Conservation (phyloP, 108 stramenopile species). For the Pseudonitzschia delicatissima region DNA sequence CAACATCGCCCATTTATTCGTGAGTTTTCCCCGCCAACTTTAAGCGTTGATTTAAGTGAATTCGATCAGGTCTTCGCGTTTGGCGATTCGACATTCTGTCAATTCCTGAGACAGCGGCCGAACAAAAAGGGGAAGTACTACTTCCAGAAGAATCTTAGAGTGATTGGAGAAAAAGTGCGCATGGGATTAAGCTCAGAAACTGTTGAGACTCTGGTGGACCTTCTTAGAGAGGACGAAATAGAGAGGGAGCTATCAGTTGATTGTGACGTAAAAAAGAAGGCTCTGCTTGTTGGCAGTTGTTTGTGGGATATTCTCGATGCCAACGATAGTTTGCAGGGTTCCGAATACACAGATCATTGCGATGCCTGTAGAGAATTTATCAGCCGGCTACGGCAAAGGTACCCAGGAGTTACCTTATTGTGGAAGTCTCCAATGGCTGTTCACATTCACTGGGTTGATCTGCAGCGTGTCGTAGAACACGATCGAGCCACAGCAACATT, state of each 20-base stretch:
- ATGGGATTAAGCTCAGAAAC: constrained; percentile 18
- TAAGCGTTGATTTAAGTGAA: constrained; percentile 6
- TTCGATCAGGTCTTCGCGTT: constrained; percentile 29
- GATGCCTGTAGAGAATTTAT: constrained; percentile 13
- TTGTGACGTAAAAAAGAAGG: not conserved
- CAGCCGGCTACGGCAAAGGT: not conserved
- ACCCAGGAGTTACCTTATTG: constrained; percentile 17
- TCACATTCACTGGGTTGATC: constrained; percentile 33
- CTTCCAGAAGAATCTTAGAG: constrained; percentile 17
- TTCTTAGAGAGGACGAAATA: constrained; percentile 7
- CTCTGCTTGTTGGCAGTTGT: constrained; percentile 23
- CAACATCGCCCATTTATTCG: constrained; percentile 3
- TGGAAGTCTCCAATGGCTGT: constrained; percentile 39
- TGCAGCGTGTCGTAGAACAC: constrained; percentile 15
- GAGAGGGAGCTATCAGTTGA: not conserved
- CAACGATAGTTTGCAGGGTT: constrained; percentile 6
- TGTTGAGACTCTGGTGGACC: not conserved
- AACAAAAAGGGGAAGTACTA: constrained; percentile 33
- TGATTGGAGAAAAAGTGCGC: constrained; percentile 19
- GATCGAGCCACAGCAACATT: constrained; percentile 14
- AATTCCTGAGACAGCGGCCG: constrained; percentile 23
- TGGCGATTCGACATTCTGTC: constrained; percentile 30
- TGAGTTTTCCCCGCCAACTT: constrained; percentile 1
- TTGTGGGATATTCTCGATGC: constrained; percentile 30
- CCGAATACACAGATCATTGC: constrained; percentile 7